phyloP scores from a whole-genome alignment of 768 basidiomycete species.

The Suillus weaverae region DNA sequence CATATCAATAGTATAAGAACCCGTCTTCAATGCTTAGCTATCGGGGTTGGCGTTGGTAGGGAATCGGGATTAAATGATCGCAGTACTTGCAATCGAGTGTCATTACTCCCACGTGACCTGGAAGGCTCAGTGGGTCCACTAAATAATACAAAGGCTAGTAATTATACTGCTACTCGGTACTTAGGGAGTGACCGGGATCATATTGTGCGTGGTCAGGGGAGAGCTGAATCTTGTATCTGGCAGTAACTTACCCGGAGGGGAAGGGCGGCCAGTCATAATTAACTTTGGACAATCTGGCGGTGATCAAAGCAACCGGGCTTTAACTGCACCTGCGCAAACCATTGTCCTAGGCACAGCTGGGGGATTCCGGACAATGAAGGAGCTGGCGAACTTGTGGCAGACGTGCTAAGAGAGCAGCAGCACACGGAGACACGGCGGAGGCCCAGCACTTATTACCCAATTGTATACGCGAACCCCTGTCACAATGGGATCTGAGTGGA shows the following conservation, averaged over 20 bases:
- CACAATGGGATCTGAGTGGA: not conserved
- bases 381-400: not conserved
- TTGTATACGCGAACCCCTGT: not conserved
- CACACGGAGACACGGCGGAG: not conserved
- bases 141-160: not conserved
- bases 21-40: slow-evolving; percentile 1
- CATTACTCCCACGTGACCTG: slow-evolving; percentile 24
- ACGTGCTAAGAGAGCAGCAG: not conserved
- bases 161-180: not conserved
- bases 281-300: not conserved
- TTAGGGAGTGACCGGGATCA: not conserved
- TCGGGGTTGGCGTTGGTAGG: not conserved
- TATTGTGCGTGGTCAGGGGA: not conserved
- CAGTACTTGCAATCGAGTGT: slow-evolving; percentile 16
- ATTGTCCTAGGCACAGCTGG: not conserved
- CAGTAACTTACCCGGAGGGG: not conserved
- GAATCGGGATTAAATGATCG: slow-evolving; percentile 6
- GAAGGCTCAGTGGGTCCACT: not conserved
- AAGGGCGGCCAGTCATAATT: not conserved
- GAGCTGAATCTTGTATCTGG: not conserved
- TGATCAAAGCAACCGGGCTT: not conserved
- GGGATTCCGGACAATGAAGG: not conserved
- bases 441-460: not conserved
- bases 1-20: slow-evolving; percentile 22
- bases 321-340: not conserved